A percentile compares a stretch with the other conserved stretches of the same genome.
phyloP scores from a whole-genome alignment of 768 basidiomycete genomes.

The Hericium alpestre region DNA sequence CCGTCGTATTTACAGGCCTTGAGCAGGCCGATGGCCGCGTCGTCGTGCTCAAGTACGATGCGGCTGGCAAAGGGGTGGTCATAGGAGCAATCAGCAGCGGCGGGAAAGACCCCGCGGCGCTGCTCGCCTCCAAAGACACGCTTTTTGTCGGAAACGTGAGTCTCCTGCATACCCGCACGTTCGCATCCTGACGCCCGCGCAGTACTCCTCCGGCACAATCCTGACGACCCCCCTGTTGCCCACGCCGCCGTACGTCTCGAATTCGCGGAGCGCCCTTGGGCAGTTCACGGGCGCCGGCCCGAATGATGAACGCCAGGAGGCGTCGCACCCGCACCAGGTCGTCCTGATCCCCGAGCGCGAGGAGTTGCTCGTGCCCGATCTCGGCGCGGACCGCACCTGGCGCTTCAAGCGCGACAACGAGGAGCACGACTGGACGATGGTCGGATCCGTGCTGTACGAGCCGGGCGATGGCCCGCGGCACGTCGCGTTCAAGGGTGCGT shows the following conservation, averaged over 20 bases:
- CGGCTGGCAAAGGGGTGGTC: constrained; percentile 40
- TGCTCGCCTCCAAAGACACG: constrained; percentile 46
- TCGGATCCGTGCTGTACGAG: constrained; percentile 37
- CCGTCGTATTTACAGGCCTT: constrained; percentile 54
- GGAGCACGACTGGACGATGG: constrained; percentile 36
- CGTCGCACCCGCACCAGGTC: constrained; percentile 73
- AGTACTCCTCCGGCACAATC: constrained; percentile 66
- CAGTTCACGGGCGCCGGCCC: constrained; percentile 51
- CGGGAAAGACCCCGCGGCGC: constrained; percentile 54
- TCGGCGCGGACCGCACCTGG: constrained; percentile 47
- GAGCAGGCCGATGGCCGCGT: constrained; percentile 61
- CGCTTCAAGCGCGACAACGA: constrained; percentile 33
- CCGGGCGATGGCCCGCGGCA: constrained; percentile 66
- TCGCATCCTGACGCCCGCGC: background rate
- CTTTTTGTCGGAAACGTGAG: constrained; percentile 67
- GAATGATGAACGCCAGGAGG: constrained; percentile 53
- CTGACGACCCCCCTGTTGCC: constrained; percentile 44
- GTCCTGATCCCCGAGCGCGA: constrained; percentile 22
- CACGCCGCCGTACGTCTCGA: constrained; percentile 33
- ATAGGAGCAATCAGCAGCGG: constrained; percentile 41
- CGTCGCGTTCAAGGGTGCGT: constrained; percentile 49
- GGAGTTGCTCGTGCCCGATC: constrained; percentile 27
- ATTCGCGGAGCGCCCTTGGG: constrained; percentile 24
- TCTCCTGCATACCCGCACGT: constrained; percentile 9
- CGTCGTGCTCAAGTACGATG: constrained; percentile 46